Percentiles rank a stretch among this genome's conserved stretches.
phyloP scores from a whole-genome alignment of 1,139 yeast genomes.

The Pichia sorboxylosa region DNA sequence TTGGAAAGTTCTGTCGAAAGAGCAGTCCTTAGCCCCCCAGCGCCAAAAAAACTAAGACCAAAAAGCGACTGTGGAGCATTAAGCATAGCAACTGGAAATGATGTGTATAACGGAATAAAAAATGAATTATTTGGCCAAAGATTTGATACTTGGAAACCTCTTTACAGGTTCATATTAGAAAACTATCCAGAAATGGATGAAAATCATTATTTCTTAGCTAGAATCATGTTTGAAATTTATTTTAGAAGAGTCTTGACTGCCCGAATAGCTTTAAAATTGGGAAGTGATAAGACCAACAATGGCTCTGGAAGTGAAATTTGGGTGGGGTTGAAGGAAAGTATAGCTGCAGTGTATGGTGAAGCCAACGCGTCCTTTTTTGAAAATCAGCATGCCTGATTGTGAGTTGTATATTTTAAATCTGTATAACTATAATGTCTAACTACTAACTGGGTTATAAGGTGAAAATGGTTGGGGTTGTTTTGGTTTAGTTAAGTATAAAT shows the following conservation, averaged over 20 bases:
- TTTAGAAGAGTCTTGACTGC: conserved; percentile 20
- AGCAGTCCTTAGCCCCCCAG: not conserved
- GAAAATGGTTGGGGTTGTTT: too few relatives aligned
- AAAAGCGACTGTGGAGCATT: conserved; percentile 18
- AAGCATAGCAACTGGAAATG: conserved; percentile 19
- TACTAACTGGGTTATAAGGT: too few relatives aligned
- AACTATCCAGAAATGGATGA: conserved; percentile 14
- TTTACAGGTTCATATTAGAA: conserved; percentile 7
- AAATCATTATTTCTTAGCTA: conserved; percentile 15
- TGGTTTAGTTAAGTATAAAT: too few relatives aligned
- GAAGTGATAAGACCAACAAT: conserved; percentile 15
- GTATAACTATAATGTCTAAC: too few relatives aligned
- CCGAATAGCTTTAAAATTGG: conserved; percentile 16
- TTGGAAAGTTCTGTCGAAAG: not conserved
- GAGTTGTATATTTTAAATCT: too few relatives aligned
- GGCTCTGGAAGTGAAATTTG: conserved; percentile 8
- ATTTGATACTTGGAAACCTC: conserved; percentile 11
- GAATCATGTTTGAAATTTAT: conserved; percentile 21
- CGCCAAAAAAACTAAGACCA: conserved; percentile 4
- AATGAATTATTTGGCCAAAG: conserved; percentile 10
- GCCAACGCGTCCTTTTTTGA: conserved; percentile 15
- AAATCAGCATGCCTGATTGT: too few relatives aligned
- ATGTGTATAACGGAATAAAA: conserved; percentile 13
- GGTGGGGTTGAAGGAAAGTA: conserved; percentile 10
- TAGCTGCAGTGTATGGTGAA: conserved; percentile 14